Evolutionary conservation across 1,139 yeast species (phyloP), one percentile per base, ranked within the genome.

Genomic region (Debaryomycetaceae sp.): DNA sequence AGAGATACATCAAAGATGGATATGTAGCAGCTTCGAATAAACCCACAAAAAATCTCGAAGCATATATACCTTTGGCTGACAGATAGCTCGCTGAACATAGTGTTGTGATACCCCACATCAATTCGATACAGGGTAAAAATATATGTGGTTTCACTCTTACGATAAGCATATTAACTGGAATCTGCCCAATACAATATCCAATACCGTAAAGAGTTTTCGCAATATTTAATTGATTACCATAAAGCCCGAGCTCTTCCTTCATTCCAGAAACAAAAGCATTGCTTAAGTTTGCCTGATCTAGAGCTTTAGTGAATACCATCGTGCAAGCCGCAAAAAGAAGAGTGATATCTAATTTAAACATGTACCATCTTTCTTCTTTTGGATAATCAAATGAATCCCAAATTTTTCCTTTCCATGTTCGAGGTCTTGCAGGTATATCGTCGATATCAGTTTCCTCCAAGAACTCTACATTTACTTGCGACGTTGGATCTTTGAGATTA

Each of bases 1-100:
- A 38, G 26, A 50, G 51, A 34, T 50, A 50, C 14, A 51, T 35
- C 5, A 50, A 51, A 30, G 40, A 34, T 1, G 69, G 64, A 32
- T 55, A 53, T 31, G 56, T 58, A 6, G 55, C 51, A 35, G 56
- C 50, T 43, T 63, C 69, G 24, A 60, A 42, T 19, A 58, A 35
- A 8, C 68, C 69, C 18, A 61, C 47, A 18, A 61, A 42, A 26
- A 58, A 56, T 41, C 69, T 48, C 13, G 57, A 49, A 5, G 59
- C 56, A 7, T 59, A 40, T n/a, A 63, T 41, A 1, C 60, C 59
- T 8, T 13, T 14, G 8, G 13, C 9, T 9, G 8, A 8, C 15
- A 13, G 7, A n/a, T 3, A 8, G 7, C 13, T 13, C 17, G 32
- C 32, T 14, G 32, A 30, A n/a, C 15, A 13, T 9, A 30, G 9